Conservation (phyloP, 257 asterid genomes). For the Penstemon barbatus region DNA sequence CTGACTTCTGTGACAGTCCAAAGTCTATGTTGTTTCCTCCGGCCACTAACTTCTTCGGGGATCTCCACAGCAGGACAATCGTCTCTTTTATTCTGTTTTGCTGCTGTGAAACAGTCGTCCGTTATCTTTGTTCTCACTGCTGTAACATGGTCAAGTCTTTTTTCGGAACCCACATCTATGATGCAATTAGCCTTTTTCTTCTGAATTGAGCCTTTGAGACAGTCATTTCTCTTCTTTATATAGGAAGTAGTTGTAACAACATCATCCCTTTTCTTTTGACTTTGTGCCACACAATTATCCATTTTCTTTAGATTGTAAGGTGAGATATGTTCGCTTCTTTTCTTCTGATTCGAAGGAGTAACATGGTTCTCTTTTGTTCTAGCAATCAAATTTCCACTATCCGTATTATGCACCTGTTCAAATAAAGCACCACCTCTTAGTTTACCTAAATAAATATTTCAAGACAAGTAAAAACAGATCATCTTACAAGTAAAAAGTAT, state of each 20-base stretch:
- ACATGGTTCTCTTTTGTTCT: slow-evolving; percentile 33
- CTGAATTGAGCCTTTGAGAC: slow-evolving; percentile 12
- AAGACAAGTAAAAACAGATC: neutral
- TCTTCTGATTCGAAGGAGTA: slow-evolving; percentile 39
- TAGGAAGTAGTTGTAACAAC: slow-evolving; percentile 12
- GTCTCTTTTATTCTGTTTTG: slow-evolving; percentile 19
- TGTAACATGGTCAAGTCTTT: no score
- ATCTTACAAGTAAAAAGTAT: neutral
- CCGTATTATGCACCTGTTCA: slow-evolving; percentile 38
- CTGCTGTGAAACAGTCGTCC: neutral
- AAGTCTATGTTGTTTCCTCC: slow-evolving; percentile 83
- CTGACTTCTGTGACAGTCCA: slow-evolving; percentile 89
- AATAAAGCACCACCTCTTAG: slow-evolving; percentile 13
- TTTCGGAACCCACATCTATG: no score
- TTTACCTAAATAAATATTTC: slow-evolving; percentile 7
- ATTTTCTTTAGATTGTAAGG: slow-evolving; percentile 36
- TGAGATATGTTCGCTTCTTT: slow-evolving; percentile 33
- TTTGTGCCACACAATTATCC: no score
- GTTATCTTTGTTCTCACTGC: slow-evolving; percentile 20
- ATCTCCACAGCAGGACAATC: slow-evolving; percentile 29
- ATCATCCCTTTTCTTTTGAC: slow-evolving; percentile 24
- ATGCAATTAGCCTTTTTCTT: no score
- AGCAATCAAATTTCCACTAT: slow-evolving; percentile 29
- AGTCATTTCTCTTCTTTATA: slow-evolving; percentile 36
- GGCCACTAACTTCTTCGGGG: slow-evolving; percentile 42